Percentiles rank a stretch among this genome's conserved stretches.
Evolutionary conservation across 208 protist species (phyloP).

Genomic region (Entamoeba histolytica): DNA sequence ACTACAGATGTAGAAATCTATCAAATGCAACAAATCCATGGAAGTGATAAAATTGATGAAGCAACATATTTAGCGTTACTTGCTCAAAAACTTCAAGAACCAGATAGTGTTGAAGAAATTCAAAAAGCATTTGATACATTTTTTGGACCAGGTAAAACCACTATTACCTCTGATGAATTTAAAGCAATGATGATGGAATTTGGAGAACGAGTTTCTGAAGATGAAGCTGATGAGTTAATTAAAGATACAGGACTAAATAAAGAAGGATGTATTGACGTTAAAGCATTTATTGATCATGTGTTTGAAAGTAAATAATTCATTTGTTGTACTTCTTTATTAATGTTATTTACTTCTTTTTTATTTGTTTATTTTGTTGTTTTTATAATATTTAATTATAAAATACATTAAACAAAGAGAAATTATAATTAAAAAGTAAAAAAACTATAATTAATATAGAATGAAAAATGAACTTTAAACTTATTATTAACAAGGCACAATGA

Average conservation of each 20-base stretch:
- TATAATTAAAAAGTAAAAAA: no score
- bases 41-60: neutral
- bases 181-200: neutral
- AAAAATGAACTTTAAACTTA: no score
- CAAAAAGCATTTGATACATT: neutral
- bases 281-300: no score
- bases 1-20: neutral
- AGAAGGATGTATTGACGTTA: no score
- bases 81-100: neutral
- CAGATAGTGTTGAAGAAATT: neutral
- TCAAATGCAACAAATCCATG: neutral
- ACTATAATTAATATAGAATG: no score
- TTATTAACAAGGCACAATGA: conserved; percentile 14
- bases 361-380: no score
- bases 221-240: neutral
- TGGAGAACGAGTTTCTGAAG: neutral
- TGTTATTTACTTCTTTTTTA: no score
- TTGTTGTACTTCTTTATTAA: no score
- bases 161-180: neutral
- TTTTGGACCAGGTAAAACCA: neutral
- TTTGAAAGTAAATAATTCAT: no score
- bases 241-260: neutral
- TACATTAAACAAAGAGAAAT: no score
- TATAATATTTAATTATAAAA: no score
- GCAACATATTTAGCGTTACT: neutral